Conservation (phyloP, 345 rosid species). For the Microthlaspi erraticum region DNA sequence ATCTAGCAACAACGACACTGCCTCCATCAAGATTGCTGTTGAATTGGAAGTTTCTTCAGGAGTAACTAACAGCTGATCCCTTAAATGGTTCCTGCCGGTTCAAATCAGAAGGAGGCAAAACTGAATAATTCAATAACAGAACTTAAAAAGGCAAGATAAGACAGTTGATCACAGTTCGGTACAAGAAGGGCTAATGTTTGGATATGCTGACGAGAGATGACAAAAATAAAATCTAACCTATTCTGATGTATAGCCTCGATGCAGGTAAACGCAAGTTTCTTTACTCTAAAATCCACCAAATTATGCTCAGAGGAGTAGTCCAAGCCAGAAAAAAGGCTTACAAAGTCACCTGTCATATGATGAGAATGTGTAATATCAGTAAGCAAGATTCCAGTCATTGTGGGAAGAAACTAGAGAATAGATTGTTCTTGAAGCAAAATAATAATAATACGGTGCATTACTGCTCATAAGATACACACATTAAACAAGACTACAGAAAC, state of each 20-base stretch:
- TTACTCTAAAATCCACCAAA: constrained; percentile 83
- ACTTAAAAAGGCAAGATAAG: constrained; percentile 14
- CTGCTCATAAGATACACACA: constrained; percentile 27
- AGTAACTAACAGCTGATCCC: constrained; percentile 61
- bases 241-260: constrained; percentile 79
- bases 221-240: constrained; percentile 57
- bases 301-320: constrained; percentile 54
- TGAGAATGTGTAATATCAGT: constrained; percentile 29
- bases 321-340: constrained; percentile 68
- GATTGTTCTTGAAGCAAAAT: background rate
- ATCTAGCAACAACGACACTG: constrained; percentile 65
- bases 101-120: constrained; percentile 37
- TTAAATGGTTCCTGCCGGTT: constrained; percentile 61
- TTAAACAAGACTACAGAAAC: constrained; percentile 4
- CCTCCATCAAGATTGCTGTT: constrained; percentile 67
- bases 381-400: constrained; percentile 27
- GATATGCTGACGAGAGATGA: constrained; percentile 16
- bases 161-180: constrained; percentile 22
- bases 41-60: constrained; percentile 52
- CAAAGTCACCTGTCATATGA: constrained; percentile 67
- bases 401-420: constrained; percentile 5
- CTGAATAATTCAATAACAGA: constrained; percentile 28
- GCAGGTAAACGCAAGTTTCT: constrained; percentile 69
- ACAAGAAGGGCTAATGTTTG: constrained; percentile 24
- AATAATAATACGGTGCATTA: background rate